A percentile compares a stretch with the other conserved stretches of the same genome.
Conservation (phyloP, 179 eudicot genomes). For the Camellia oleifera region DNA sequence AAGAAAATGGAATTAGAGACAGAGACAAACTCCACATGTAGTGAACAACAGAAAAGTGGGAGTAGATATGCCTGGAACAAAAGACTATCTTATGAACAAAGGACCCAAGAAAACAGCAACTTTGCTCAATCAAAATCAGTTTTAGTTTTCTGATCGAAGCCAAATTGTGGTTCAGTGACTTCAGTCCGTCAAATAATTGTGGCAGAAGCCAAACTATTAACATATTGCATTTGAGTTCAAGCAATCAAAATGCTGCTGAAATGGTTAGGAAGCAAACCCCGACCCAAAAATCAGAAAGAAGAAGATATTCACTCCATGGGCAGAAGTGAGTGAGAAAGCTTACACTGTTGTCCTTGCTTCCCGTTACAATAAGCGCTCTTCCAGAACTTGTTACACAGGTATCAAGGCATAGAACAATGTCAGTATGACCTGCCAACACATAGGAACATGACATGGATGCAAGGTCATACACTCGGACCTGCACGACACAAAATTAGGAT, state of each 20-base stretch:
- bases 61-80: not conserved
- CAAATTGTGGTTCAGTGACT: not conserved
- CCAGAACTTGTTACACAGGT: slow-evolving; percentile 68
- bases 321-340: slow-evolving; percentile 23
- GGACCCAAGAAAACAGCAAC: not conserved
- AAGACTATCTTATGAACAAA: not conserved
- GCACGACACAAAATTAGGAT: slow-evolving; percentile 19
- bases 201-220: not conserved
- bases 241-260: not conserved
- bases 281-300: slow-evolving; percentile 8
- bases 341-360: slow-evolving; percentile 97
- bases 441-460: slow-evolving; percentile 95
- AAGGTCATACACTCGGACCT: slow-evolving; percentile 93
- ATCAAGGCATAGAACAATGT: slow-evolving; percentile 81
- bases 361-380: slow-evolving; percentile 73
- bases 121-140: slow-evolving; percentile 1
- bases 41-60: not conserved
- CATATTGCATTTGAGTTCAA: not conserved
- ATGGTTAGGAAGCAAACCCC: not conserved
- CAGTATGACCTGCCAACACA: slow-evolving; percentile 90
- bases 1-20: slow-evolving; percentile 12
- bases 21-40: not conserved
- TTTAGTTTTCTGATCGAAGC: not conserved
- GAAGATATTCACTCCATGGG: not conserved
- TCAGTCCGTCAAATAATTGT: not conserved